Base-by-base conservation (phyloP, 768 basidiomycete genomes). In the Mycena floridula region DNA sequence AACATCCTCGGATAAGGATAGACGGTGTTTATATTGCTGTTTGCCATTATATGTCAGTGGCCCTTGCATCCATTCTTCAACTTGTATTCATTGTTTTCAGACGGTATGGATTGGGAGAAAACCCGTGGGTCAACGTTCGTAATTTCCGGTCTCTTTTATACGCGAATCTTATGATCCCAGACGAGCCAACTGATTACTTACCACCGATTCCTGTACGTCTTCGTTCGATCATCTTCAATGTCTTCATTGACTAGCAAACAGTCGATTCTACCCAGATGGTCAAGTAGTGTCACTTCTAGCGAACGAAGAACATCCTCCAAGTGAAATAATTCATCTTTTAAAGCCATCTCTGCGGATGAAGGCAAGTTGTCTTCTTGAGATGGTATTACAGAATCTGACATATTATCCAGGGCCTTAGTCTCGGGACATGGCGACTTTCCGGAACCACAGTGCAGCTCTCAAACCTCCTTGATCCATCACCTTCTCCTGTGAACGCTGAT, bases 1-100 rank as follows among this genome's bases (percentile, higher is more conserved):
- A 92, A 60, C 86, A 90, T 46, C 90, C 91, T 12, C 77, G 93
- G 38, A 60, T 95, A 39, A 80, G 93, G 28, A 59, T 85, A 50
- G 93, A 95, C 48, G 93, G 93, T 2, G 82, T 91, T 8, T 95
- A 95, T 59, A 93, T 96, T 42, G 83, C 89, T 18, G 85, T 89
- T 16, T 94, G 91, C 56, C 91, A 92, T 60, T 95, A 89, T 53
- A 68, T 84, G 87, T 88, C 60, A 49, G 80, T 62, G 41, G 23
- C n/a, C n/a, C 44, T 37, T 28, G 37, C 20, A 40, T 44, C 42
- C 35, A 25, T 37, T 41, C 42, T n/a, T n/a, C 38, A 49, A 36
- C 43, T 46, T 30, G 24, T 35, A 46, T n/a, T 21, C 32, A 43
- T 27, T 40, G 27, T 55, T 40, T 48, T 41, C 46, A 88, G 81